Conservation (phyloP, 441 rosid genomes). For the Erysimum pusillum region DNA sequence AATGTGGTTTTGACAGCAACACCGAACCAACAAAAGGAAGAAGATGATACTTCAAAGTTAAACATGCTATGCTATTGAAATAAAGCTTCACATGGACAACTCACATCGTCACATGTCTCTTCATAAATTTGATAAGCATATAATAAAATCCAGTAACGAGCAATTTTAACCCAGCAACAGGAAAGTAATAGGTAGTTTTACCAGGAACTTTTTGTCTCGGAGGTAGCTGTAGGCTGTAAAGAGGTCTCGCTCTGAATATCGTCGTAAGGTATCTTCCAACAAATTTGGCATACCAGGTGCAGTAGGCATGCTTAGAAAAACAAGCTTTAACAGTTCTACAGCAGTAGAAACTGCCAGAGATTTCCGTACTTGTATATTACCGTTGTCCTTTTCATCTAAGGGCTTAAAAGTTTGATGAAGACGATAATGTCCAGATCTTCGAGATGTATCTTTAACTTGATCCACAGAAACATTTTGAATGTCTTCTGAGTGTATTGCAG, state of each 20-base stretch:
- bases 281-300: conserved; percentile 71
- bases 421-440: conserved; percentile 58
- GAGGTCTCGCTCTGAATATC: conserved; percentile 94
- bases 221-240: conserved; percentile 97
- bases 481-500: conserved; percentile 51
- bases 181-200: conserved; percentile 49
- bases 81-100: conserved; percentile 31
- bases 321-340: conserved; percentile 90
- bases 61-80: conserved; percentile 27
- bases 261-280: conserved; percentile 81
- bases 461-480: conserved; percentile 49
- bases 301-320: conserved; percentile 85
- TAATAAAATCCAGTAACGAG: conserved; percentile 26
- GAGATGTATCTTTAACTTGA: conserved; percentile 54
- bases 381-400: conserved; percentile 64
- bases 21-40: conserved; percentile 14
- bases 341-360: conserved; percentile 96
- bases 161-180: conserved; percentile 19
- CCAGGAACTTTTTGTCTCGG: conserved; percentile 89
- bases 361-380: conserved; percentile 61
- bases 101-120: conserved; percentile 36
- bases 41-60: conserved; percentile 13
- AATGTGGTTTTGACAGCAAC: conserved; percentile 27
- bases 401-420: conserved; percentile 69
- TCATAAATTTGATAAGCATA: conserved; percentile 13